Evolutionary conservation across 441 rosid species (phyloP), one percentile per base, ranked within the genome.

Genomic region (Arabidopsis hybrid): DNA sequence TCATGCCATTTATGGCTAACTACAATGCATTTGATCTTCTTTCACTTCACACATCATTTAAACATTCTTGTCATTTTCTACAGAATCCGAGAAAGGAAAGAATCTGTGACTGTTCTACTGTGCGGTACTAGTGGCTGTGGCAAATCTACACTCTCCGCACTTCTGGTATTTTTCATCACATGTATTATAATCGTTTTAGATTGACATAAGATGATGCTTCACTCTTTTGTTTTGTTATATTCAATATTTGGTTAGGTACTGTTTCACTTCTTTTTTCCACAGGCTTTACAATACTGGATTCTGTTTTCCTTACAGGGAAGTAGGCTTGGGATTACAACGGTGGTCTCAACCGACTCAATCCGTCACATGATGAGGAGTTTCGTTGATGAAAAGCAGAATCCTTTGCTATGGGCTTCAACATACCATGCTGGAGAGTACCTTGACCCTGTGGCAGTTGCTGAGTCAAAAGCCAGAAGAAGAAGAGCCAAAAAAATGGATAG

Each of bases 121-220:
- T 95, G 99, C 60, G 99, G 98, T 55, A 95, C 99, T 13, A 92
- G 99, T 79, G 99, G 99, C 79, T 92, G 98, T 81, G 98, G 99
- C 61, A 95, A 95, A 88, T 95, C 98, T 72, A 95, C 99, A 74
- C 84, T 92, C 80, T 91, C 99, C 8, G 93, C 99, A 34, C 85
- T 95, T 85, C 84, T 95, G 97, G 99, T 95, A 92, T 66, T 69
- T 21, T 62, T 77, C 72, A 65, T 72, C 21, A 65, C 63, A 21
- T 21, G 26, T 21, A 21, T 21, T 21, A 21, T 21, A 21, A 35
- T 26, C 11, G 2, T 17, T 72, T 36, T 36, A 10, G 83, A 63
- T 69, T 62, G 60, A 59, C 73, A 31, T 21, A 3, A 64, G 58
- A 81, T 72, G 67, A 81, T 77, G 67, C 65, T 81, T 11, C 35